These are phyloP conservation scores for Przewalskia tangutica DNA, from an alignment of 257 asterid genomes.

Conservation along the genomic window DNA sequence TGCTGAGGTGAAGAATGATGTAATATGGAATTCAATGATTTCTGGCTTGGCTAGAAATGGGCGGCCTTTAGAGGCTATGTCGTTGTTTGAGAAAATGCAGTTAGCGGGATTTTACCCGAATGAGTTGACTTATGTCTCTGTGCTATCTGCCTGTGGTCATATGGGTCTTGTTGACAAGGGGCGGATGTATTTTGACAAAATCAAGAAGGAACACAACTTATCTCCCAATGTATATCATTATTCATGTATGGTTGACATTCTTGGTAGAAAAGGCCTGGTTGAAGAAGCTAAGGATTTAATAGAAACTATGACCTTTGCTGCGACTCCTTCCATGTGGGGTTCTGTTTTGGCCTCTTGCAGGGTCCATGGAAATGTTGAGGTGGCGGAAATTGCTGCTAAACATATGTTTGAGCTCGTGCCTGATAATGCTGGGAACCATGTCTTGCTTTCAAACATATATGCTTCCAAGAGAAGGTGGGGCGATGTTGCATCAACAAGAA, in stretches of 20 bases:
- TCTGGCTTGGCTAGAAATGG: slow-evolving; percentile 78
- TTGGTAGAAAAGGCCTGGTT: slow-evolving; percentile 59
- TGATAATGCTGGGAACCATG: slow-evolving; percentile 74
- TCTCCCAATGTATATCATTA: slow-evolving; percentile 56
- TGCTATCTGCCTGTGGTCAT: slow-evolving; percentile 80
- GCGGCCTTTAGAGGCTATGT: slow-evolving; percentile 61
- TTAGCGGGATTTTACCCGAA: slow-evolving; percentile 40
- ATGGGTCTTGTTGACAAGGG: slow-evolving; percentile 80
- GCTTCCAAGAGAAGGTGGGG: slow-evolving; percentile 73
- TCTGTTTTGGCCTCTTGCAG: slow-evolving; percentile 79
- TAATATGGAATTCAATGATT: slow-evolving; percentile 75
- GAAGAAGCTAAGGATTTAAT: slow-evolving; percentile 65
- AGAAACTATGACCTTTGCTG: slow-evolving; percentile 63
- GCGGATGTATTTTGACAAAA: slow-evolving; percentile 50
- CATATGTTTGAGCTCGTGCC: slow-evolving; percentile 75
- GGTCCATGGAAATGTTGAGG: slow-evolving; percentile 52
- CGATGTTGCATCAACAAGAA: slow-evolving; percentile 66
- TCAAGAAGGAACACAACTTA: slow-evolving; percentile 49
- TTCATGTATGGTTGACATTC: slow-evolving; percentile 82
- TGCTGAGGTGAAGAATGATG: slow-evolving; percentile 50
- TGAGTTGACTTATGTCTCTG: slow-evolving; percentile 56
- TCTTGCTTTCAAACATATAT: slow-evolving; percentile 68
- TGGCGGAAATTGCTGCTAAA: slow-evolving; percentile 71
- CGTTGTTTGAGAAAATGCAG: slow-evolving; percentile 85
- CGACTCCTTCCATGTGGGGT: slow-evolving; percentile 91